phyloP scores from a whole-genome alignment of 106 monocot species.

The Hemerocallis citrina region DNA sequence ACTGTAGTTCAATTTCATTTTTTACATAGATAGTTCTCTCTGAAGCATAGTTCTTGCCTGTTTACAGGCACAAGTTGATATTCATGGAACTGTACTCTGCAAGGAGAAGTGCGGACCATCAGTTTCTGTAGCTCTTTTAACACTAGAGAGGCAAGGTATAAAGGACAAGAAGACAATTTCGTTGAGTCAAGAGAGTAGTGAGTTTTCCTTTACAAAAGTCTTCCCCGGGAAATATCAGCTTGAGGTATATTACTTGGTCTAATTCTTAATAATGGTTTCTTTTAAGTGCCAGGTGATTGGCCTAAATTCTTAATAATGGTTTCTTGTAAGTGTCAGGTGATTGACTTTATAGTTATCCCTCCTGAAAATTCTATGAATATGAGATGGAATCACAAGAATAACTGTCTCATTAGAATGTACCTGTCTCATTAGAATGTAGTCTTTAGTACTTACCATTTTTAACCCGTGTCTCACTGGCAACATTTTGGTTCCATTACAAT shows the following conservation, averaged over 20 bases:
- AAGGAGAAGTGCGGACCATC: constrained; percentile 62
- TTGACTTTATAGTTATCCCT: neutral
- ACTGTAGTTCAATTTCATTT: neutral
- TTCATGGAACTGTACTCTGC: constrained; percentile 70
- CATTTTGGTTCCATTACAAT: neutral
- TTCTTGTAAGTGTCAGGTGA: neutral
- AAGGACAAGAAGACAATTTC: constrained; percentile 46
- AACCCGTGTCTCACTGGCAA: neutral
- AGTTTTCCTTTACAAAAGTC: constrained; percentile 64
- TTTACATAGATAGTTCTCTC: neutral
- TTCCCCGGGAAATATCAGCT: constrained; percentile 90
- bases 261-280: neutral
- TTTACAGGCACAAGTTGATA: constrained; percentile 72
- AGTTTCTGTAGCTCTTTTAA: constrained; percentile 50
- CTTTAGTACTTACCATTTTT: neutral
- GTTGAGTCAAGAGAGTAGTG: constrained; percentile 45
- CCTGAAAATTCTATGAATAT: neutral
- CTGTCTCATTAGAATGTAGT: too few relatives aligned
- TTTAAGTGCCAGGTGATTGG: neutral
- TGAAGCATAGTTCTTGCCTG: neutral
- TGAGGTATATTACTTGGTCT: constrained; percentile 37
- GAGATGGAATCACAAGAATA: neutral
- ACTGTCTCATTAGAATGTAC: neutral
- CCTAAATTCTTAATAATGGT: neutral
- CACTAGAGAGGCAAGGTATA: constrained; percentile 16